Evolutionary conservation across 2,329 filamentous ascomycete species (phyloP), one percentile per base, ranked within the genome.

Genomic region (Hymenoscyphus repandus): DNA sequence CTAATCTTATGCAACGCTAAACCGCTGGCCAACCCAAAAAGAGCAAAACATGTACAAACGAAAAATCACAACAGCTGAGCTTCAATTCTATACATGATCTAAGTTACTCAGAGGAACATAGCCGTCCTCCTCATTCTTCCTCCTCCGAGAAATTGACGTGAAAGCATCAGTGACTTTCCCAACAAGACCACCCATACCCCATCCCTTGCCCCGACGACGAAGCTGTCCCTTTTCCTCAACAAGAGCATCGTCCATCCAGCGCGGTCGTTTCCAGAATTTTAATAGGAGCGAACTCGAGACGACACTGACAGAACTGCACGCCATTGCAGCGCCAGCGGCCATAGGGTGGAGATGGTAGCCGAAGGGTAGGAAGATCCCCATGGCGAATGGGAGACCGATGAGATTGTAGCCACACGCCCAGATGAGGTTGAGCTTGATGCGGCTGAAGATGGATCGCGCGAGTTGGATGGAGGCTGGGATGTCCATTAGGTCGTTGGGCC

Each of bases 371-470:
- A 97, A 95, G 62, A 97, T 72, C 20, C 93, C 93, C 93, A 97
- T 97, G 37, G 93, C 93, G 62, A 99, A 95, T 2, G 93, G 93
- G 12, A 99, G 76, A 1, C 93, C 93, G 54, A 97, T 72, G 44
- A 90, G 56, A 68, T 99, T 99, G 78, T 99, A 99, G 56, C 90
- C 73, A 68, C 90, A 97, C 0, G 91, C 91, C 88, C 93, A 96
- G 2, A 84, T 75, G 2, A 99, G 78, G 69, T 99, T 99, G 60
- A 95, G 70, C 74, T 95, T 95, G 75, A 99, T 99, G 58, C 93
- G 85, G 49, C 75, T 78, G 76, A 99, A 97, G 65, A 97, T 96
- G 33, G 80, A 82, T 38, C 85, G 82, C 17, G 89, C 85, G 10
- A 99, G 83, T 60, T 90, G 78, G 11, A 99, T 79, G 12, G 88